A percentile compares a stretch with the other conserved stretches of the same genome.
phyloP scores from a whole-genome alignment of 805 yeast species.

The Tanozyma kutaoensis region DNA sequence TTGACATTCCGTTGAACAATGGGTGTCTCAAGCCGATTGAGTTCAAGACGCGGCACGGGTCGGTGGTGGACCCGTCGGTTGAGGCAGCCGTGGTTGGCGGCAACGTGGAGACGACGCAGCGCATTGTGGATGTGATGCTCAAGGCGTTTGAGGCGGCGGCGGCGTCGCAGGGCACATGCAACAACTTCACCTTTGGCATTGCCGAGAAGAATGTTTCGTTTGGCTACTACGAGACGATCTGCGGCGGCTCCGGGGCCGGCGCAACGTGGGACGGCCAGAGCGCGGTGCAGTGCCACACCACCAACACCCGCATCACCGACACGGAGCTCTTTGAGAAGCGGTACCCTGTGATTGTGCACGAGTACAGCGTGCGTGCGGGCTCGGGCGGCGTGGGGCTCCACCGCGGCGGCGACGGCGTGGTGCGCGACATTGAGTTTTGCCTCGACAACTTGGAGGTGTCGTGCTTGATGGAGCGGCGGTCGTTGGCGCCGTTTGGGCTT shows the following conservation, averaged over 20 bases:
- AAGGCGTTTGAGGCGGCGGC: slow-evolving; percentile 85
- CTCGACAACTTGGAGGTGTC: slow-evolving; percentile 42
- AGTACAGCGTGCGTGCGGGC: slow-evolving; percentile 53
- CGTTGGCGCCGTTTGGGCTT: slow-evolving; percentile 76
- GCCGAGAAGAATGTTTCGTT: slow-evolving; percentile 38
- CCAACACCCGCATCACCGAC: slow-evolving; percentile 87
- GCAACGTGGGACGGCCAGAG: slow-evolving; percentile 74
- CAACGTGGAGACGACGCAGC: slow-evolving; percentile 88
- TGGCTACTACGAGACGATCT: slow-evolving; percentile 89
- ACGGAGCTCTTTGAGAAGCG: slow-evolving; percentile 81
- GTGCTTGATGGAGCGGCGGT: slow-evolving; percentile 76
- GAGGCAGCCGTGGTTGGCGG: slow-evolving; percentile 90
- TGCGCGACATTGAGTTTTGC: slow-evolving; percentile 71
- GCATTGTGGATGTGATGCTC: slow-evolving; percentile 80
- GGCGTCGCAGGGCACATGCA: slow-evolving; percentile 93
- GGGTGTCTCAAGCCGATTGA: slow-evolving; percentile 80
- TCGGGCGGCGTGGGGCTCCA: slow-evolving; percentile 75
- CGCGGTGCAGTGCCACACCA: slow-evolving; percentile 92
- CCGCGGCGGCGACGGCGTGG: slow-evolving; percentile 76
- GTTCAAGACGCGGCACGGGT: slow-evolving; percentile 28
- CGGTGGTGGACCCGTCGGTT: slow-evolving; percentile 52
- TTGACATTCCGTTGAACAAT: slow-evolving; percentile 84
- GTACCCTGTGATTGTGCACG: slow-evolving; percentile 68
- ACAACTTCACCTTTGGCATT: slow-evolving; percentile 83
- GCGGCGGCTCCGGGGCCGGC: slow-evolving; percentile 94